Conservation (phyloP, 2,329 filamentous ascomycete genomes). For the Ceratocystis huliohia region DNA sequence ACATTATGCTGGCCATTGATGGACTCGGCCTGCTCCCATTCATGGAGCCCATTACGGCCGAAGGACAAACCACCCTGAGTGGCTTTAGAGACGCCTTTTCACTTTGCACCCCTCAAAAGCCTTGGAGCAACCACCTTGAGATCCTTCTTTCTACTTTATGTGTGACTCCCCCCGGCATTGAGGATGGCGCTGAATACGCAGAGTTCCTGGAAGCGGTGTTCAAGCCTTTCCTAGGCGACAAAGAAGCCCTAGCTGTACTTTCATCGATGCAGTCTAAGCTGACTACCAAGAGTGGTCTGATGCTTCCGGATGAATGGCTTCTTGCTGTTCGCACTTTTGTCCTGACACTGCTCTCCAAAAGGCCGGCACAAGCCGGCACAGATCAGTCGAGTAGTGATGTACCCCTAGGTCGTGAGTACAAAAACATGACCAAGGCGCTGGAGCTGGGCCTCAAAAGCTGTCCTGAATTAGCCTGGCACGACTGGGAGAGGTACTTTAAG, state of each 20-base stretch:
- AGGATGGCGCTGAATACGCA: slow-evolving; percentile 36
- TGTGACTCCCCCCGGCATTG: slow-evolving; percentile 35
- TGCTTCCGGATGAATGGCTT: slow-evolving; percentile 9
- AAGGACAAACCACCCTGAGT: slow-evolving; percentile 35
- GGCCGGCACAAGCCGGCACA: neutral
- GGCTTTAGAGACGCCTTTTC: slow-evolving; percentile 41
- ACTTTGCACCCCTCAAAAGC: neutral
- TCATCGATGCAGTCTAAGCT: slow-evolving; percentile 11
- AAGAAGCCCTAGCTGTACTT: slow-evolving; percentile 25
- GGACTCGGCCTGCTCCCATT: slow-evolving; percentile 48
- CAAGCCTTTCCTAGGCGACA: slow-evolving; percentile 45
- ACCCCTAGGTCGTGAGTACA: slow-evolving; percentile 51
- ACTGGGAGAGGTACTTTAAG: slow-evolving; percentile 45
- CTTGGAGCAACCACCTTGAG: slow-evolving; percentile 1
- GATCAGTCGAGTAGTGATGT: slow-evolving; percentile 10
- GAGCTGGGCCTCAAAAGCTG: slow-evolving; percentile 44
- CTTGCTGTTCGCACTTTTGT: slow-evolving; percentile 8
- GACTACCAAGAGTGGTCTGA: neutral
- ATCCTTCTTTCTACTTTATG: slow-evolving; percentile 36
- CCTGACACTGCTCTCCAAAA: neutral
- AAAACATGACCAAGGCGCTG: slow-evolving; percentile 55
- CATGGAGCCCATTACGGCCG: slow-evolving; percentile 45
- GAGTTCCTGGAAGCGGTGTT: slow-evolving; percentile 41
- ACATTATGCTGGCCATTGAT: slow-evolving; percentile 37
- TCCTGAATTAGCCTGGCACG: slow-evolving; percentile 34